Evolutionary conservation across 306 rosid genomes (phyloP).

Genomic region (Corylus heterophylla): DNA sequence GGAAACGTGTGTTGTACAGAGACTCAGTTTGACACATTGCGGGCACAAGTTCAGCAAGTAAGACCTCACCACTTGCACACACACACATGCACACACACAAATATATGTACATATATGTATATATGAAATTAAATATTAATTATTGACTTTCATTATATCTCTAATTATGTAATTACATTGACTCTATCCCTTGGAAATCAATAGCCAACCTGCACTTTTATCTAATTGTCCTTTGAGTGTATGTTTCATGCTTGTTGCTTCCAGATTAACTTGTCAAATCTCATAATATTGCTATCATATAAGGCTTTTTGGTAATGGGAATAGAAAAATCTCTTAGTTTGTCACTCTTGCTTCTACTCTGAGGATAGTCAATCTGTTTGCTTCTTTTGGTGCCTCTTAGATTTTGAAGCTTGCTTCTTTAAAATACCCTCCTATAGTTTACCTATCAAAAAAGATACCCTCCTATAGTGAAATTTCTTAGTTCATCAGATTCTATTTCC

Average conservation of each 20-base stretch:
- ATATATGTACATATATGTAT: background rate
- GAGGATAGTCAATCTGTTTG: background rate
- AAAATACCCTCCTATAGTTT: too few species aligned
- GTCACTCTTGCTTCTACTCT: background rate
- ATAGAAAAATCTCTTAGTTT: background rate
- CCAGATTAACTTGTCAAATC: too few species aligned
- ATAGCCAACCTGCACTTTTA: background rate
- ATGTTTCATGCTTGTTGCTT: background rate
- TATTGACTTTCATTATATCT: background rate
- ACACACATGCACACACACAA: background rate
- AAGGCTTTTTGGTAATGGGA: background rate
- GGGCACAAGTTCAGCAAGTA: constrained; percentile 92
- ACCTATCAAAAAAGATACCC: background rate
- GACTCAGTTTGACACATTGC: constrained; percentile 75
- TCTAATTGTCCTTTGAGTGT: background rate
- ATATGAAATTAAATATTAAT: background rate
- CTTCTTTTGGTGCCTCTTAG: background rate
- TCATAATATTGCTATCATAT: background rate
- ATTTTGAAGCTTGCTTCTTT: background rate
- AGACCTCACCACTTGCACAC: constrained; percentile 10
- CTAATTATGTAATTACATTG: background rate
- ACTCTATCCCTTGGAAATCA: background rate
- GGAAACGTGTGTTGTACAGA: constrained; percentile 91
- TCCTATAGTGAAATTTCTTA: background rate
- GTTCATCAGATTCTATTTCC: background rate